Conservation (phyloP, 495 filamentous ascomycete species). For the Oleoguttula mirabilis region DNA sequence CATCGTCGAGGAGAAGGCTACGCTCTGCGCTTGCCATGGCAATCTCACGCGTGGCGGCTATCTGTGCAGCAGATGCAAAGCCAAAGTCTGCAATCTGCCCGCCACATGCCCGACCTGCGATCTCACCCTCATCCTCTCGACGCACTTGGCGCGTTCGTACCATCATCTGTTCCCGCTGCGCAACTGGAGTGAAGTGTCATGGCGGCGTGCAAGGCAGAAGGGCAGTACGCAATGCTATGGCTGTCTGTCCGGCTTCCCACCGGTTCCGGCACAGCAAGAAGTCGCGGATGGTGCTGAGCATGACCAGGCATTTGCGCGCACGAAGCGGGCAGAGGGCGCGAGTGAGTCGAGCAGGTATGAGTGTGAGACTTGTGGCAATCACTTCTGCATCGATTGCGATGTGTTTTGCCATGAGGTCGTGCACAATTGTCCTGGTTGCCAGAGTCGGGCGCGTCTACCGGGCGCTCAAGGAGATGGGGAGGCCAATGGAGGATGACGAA, state of each 20-base stretch:
- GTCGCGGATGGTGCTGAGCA: slow-evolving; percentile 17
- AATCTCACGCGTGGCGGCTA: slow-evolving; percentile 80
- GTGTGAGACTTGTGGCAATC: slow-evolving; percentile 68
- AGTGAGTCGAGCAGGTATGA: slow-evolving; percentile 82
- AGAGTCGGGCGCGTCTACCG: slow-evolving; percentile 40
- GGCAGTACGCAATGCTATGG: slow-evolving; percentile 40
- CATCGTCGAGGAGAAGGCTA: slow-evolving; percentile 57
- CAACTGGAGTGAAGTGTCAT: slow-evolving; percentile 84
- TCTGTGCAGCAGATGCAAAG: slow-evolving; percentile 73
- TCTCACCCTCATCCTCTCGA: slow-evolving; percentile 89
- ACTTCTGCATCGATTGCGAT: slow-evolving; percentile 98
- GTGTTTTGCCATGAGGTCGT: slow-evolving; percentile 84
- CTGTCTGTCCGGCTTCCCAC: slow-evolving; percentile 43
- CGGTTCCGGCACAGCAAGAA: slow-evolving; percentile 26
- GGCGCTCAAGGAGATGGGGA: slow-evolving; percentile 6
- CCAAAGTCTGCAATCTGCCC: slow-evolving; percentile 86
- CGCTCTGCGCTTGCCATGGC: slow-evolving; percentile 87
- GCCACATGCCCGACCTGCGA: slow-evolving; percentile 82
- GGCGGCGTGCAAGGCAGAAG: slow-evolving; percentile 48
- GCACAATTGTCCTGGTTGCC: slow-evolving; percentile 92
- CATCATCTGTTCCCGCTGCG: slow-evolving; percentile 88
- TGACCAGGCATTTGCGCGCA: slow-evolving; percentile 9
- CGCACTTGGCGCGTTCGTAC: slow-evolving; percentile 86
- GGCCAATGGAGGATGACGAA: slow-evolving; percentile 5
- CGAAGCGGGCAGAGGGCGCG: slow-evolving; percentile 45